phyloP scores from a whole-genome alignment of 441 rosid genomes.

The Isatis lusitanica region DNA sequence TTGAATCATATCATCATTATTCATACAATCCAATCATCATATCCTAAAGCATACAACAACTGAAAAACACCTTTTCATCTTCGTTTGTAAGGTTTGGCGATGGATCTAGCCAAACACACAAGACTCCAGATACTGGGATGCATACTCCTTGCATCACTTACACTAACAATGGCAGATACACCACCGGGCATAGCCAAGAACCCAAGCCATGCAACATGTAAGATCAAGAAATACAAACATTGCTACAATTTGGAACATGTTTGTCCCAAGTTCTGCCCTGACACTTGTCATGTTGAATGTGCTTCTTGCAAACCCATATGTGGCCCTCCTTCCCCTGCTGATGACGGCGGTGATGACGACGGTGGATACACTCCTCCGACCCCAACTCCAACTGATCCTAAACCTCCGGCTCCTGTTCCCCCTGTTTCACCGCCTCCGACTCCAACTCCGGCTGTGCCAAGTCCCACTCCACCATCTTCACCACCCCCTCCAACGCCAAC shows the following conservation, averaged over 20 bases:
- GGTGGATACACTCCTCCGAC: conserved; percentile 12
- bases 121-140: conserved; percentile 28
- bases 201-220: conserved; percentile 47
- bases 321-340: conserved; percentile 28
- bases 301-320: conserved; percentile 52
- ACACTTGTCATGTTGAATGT: conserved; percentile 50
- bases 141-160: conserved; percentile 37
- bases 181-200: conserved; percentile 53
- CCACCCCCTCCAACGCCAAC: conserved; percentile 7
- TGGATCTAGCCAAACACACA: conserved; percentile 34
- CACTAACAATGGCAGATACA: conserved; percentile 36
- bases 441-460: background rate
- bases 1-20: conserved; percentile 6
- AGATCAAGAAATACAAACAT: conserved; percentile 43
- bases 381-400: background rate
- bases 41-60: background rate
- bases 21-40: background rate
- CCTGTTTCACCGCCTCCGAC: background rate
- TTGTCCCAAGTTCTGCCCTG: conserved; percentile 56
- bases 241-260: conserved; percentile 51
- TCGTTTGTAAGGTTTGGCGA: conserved; percentile 19
- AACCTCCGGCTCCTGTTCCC: no score
- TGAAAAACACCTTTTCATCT: background rate
- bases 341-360: background rate
- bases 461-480: conserved; percentile 7